These are phyloP conservation scores for Aspergillus cejpii DNA, from an alignment of 2,329 filamentous ascomycete genomes.

Conservation along the genomic window DNA sequence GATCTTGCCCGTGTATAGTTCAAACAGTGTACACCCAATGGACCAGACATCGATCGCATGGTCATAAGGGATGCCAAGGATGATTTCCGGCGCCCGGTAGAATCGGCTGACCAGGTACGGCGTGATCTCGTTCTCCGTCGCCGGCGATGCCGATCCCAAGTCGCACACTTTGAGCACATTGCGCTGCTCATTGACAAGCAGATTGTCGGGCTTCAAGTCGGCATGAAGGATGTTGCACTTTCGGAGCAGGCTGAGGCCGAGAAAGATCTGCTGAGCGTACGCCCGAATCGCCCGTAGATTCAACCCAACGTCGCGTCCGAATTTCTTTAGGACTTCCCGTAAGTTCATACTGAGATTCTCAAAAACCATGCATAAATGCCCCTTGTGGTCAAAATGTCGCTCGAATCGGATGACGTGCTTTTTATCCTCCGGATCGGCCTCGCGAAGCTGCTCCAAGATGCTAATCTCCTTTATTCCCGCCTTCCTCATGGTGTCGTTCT, in stretches of 20 bases:
- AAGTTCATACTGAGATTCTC: conserved; percentile 90
- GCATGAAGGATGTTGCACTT: conserved; percentile 92
- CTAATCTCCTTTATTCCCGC: conserved; percentile 91
- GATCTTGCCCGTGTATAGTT: conserved; percentile 95
- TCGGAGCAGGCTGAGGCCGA: conserved; percentile 77
- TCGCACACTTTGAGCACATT: conserved; percentile 92
- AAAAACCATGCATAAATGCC: conserved; percentile 93
- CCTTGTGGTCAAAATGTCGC: conserved; percentile 85
- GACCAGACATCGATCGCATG: conserved; percentile 97
- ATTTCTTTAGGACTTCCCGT: conserved; percentile 90
- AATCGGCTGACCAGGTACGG: conserved; percentile 95
- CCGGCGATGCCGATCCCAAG: conserved; percentile 89
- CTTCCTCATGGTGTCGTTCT: conserved; percentile 87
- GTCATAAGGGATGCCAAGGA: conserved; percentile 92
- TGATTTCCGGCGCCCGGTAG: conserved; percentile 94
- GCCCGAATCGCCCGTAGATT: conserved; percentile 78
- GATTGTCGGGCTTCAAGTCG: conserved; percentile 96
- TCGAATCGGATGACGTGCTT: conserved; percentile 88
- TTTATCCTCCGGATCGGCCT: conserved; percentile 77
- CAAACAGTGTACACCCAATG: conserved; percentile 92
- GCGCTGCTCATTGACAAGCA: conserved; percentile 77
- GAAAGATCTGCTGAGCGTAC: conserved; percentile 91
- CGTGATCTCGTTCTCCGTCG: conserved; percentile 83
- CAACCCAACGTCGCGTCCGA: conserved; percentile 88
- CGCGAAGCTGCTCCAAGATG: conserved; percentile 79